Evolutionary conservation across 805 yeast genomes (phyloP), one percentile per base, ranked within the genome.

Genomic region (Metschnikowia kofuensis): DNA sequence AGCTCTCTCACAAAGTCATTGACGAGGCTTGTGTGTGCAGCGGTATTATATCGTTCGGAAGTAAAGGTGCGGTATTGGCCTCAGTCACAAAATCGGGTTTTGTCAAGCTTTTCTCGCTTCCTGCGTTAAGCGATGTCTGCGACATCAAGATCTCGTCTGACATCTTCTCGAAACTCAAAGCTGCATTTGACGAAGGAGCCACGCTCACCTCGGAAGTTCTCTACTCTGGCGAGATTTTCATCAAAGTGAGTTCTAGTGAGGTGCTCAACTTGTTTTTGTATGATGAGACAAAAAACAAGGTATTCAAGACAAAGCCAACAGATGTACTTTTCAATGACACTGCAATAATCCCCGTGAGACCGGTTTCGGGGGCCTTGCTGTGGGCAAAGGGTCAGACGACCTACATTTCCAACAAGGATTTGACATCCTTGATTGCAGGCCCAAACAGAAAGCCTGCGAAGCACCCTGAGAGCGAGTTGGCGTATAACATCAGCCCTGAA

Each of bases 321-420:
- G 96, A 88, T 63, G 68, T 76, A 1, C 67, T 94, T 34, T 91
- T 85, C 68, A 85, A 87, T 59, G 85, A 80, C 27, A 79, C 82
- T 52, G 75, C 86, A 40, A 69, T 77, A 6, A 78, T 85, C 16
- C 95, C 96, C 1, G 79, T 81, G 31, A 76, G 98, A 42, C 99
- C 99, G 2, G 75, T 80, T 5, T 81, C 88, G 7, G 81, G 89
- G 35, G 79, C 94, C 0, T 72, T 87, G 39, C 92, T 85, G 64
- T 87, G 97, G 94, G 88, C 94, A 7, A 81, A 85, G 55, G 97
- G 97, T 2, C 70, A 65, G 40, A 70, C 85, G 0, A 80, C 81
- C 15, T 75, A 77, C 52, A 76, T 85, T n/a, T 70, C 83, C 2
- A 64, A 77, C 21, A 74, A 76, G 1, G 96, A 88, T 52, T 72